Base-by-base conservation (phyloP, 768 basidiomycete species). In the Termitomyces sp. region DNA sequence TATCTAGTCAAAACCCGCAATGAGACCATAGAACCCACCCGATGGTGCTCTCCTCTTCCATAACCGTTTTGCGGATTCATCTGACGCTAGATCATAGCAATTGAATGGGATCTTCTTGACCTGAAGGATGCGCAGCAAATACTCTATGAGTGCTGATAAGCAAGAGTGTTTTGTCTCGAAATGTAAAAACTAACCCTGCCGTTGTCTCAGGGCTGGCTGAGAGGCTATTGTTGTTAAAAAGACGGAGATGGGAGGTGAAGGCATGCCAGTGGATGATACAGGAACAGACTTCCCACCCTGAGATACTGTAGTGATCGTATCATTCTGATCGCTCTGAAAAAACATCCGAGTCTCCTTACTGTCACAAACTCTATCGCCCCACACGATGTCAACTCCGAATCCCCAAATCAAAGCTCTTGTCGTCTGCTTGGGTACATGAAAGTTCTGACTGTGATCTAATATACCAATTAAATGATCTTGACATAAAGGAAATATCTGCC, bases 191-290 rank as follows among this genome's bases (percentile, higher is more conserved):
- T 26, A 24, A 53, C 91, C 90, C 82, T 94, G 92, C 26, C 89
- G 84, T 64, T 88, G 84, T 62, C 92, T 77, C 59, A 94, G 77
- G 52, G 81, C 80, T 1, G 88, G 84, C 66, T 92, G 87, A 49
- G 89, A 90, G 2, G 87, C 88, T 61, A 94, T 93, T 16, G 92
- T 94, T n/a, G 92, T 94, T 55, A 93, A 79, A 69, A 91, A 93
- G 42, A 90, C 67, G 64, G 88, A 83, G 58, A 94, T 86, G 8
- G 92, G 92, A 6, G 92, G 92, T n/a, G 90, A 83, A 54, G 86
- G 78, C 88, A 90, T 91, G 16, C 47, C 28, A 16, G 20, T 40
- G n/a, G 7, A 28, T 26, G 35, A 26, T 53, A 16, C 14, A 24
- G 30, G 12, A 28, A 3, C 10, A 10, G 43, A 5, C 10, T 22